Percentiles rank a stretch among this genome's conserved stretches.
Evolutionary conservation across 179 eudicot genomes (phyloP).

Genomic region (Heliamphora ciliata): DNA sequence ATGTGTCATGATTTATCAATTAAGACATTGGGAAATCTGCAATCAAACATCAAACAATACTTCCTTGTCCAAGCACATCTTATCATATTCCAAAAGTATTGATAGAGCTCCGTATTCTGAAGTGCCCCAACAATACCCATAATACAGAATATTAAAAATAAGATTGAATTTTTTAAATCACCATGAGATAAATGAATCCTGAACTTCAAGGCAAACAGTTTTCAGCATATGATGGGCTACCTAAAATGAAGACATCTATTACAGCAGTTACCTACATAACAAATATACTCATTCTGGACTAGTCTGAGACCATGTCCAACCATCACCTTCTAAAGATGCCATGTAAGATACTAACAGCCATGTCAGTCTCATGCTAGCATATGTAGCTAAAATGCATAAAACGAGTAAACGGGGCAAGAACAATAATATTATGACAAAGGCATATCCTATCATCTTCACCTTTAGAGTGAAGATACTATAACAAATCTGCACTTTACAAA

Average conservation of each 20-base stretch:
- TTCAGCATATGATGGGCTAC: not conserved
- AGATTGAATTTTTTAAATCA: too few relatives aligned
- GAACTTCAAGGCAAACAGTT: not conserved
- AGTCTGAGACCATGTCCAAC: too few relatives aligned
- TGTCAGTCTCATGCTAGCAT: too few relatives aligned
- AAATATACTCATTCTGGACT: not conserved
- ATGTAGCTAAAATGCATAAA: too few relatives aligned
- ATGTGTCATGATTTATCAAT: not conserved
- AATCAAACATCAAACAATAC: not conserved
- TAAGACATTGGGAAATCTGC: not conserved
- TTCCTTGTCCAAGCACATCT: not conserved
- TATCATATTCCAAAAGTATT: not conserved
- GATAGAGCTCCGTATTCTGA: not conserved
- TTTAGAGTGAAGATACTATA: too few relatives aligned
- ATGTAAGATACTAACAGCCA: too few relatives aligned
- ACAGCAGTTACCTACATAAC: not conserved
- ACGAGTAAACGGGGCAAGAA: too few relatives aligned
- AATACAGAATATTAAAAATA: not conserved
- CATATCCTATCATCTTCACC: too few relatives aligned
- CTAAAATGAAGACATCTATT: not conserved
- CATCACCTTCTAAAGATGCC: too few relatives aligned
- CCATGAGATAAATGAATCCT: not conserved
- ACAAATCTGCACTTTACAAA: too few relatives aligned
- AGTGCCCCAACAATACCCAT: slow-evolving; percentile 4
- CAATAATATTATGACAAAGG: too few relatives aligned